These are phyloP conservation scores for Ilex paraguariensis DNA, from an alignment of 305 asterid species.

Conservation along the genomic window DNA sequence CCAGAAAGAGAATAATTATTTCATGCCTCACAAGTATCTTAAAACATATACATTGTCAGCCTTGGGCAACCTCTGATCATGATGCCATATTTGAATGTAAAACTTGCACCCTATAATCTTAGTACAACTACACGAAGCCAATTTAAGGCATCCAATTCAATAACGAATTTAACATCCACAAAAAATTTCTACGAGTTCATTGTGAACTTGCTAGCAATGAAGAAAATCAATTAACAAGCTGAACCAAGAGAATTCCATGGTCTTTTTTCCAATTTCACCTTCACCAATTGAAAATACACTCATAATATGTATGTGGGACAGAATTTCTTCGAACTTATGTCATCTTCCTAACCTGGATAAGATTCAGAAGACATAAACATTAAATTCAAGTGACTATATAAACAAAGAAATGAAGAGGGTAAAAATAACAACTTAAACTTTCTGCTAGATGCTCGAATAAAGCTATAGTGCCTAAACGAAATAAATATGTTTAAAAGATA, in stretches of 20 bases:
- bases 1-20: background rate
- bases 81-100: conserved; percentile 82
- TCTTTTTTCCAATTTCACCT: no score
- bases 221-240: no score
- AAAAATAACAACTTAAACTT: no score
- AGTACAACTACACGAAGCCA: no score
- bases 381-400: background rate
- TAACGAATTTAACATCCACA: no score
- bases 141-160: conserved; percentile 18
- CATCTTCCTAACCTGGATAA: conserved; percentile 75
- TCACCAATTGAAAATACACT: no score
- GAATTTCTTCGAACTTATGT: conserved; percentile 80
- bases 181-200: no score
- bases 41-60: conserved; percentile 68
- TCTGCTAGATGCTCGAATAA: background rate
- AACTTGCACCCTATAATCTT: conserved; percentile 80
- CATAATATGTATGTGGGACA: conserved; percentile 71
- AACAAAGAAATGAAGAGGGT: no score
- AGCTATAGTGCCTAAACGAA: no score
- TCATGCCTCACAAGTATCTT: conserved; percentile 11
- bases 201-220: no score
- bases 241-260: no score
- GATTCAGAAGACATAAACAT: conserved; percentile 4
- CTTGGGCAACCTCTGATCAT: conserved; percentile 80
- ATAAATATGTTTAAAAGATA: no score